Conservation (phyloP, 2,329 filamentous ascomycete species). For the Cladosporium sp. region DNA sequence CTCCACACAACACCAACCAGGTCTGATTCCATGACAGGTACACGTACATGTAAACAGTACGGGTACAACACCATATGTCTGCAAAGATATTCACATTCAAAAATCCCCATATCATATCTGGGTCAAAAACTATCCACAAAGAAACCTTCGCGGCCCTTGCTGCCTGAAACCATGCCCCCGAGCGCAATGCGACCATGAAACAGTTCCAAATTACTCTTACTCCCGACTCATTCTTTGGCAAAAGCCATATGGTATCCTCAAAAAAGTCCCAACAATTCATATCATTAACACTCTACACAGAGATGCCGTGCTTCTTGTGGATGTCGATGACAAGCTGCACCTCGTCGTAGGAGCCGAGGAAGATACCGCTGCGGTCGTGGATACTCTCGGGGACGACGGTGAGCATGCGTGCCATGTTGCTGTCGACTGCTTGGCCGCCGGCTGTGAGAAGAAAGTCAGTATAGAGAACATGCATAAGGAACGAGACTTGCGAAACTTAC, state of each 20-base stretch:
- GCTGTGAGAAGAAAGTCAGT: constrained; percentile 53
- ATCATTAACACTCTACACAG: constrained; percentile 5
- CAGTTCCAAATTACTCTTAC: neutral
- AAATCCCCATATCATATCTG: neutral
- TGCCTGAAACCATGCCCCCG: neutral
- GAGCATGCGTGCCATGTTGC: constrained; percentile 87
- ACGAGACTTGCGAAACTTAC: constrained; percentile 55
- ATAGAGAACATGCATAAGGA: neutral
- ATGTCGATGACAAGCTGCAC: constrained; percentile 90
- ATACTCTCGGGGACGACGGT: constrained; percentile 87
- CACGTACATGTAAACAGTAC: no score
- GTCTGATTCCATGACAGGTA: neutral
- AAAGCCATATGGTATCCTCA: constrained; percentile 9
- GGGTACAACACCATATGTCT: neutral
- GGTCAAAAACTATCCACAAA: constrained; percentile 1
- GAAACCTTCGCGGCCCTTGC: neutral
- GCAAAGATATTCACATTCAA: constrained; percentile 6
- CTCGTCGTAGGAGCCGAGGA: constrained; percentile 91
- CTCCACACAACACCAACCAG: neutral
- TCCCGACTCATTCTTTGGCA: neutral
- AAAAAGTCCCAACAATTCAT: neutral
- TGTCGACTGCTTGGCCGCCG: constrained; percentile 88
- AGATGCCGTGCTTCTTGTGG: constrained; percentile 59
- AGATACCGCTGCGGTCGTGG: constrained; percentile 93
- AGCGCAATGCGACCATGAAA: constrained; percentile 7